These are phyloP conservation scores for Daldinia decipiens DNA, from an alignment of 495 filamentous ascomycete species.

Conservation along the genomic window DNA sequence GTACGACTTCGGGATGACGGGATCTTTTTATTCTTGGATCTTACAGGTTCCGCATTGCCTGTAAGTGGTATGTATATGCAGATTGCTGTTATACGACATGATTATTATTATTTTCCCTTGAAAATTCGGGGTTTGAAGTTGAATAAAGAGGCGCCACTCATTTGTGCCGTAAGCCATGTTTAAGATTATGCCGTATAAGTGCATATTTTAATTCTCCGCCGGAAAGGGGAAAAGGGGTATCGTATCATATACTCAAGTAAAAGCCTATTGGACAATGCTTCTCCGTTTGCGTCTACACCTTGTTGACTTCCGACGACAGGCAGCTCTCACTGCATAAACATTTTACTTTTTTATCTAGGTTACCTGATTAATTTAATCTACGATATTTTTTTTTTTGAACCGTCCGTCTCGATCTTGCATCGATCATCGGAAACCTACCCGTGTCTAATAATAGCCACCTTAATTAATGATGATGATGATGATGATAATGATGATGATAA, in stretches of 20 bases:
- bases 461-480: background rate
- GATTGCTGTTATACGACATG: slow-evolving; percentile 27
- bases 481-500: background rate
- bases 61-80: slow-evolving; percentile 11
- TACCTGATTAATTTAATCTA: slow-evolving; percentile 17
- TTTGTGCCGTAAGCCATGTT: slow-evolving; percentile 12
- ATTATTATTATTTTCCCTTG: slow-evolving; percentile 2
- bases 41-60: slow-evolving; percentile 20
- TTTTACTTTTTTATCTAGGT: slow-evolving; percentile 19
- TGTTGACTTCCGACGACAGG: background rate
- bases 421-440: slow-evolving; percentile 15
- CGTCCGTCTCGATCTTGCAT: slow-evolving; percentile 24
- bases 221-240: slow-evolving; percentile 15
- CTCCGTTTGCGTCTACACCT: background rate
- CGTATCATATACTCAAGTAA: slow-evolving; percentile 2
- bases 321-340: slow-evolving; percentile 7
- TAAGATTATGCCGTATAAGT: slow-evolving; percentile 18
- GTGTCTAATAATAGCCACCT: slow-evolving; percentile 18
- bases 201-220: background rate
- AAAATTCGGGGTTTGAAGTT: slow-evolving; percentile 32
- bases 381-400: background rate
- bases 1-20: slow-evolving; percentile 20
- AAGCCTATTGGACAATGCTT: background rate
- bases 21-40: slow-evolving; percentile 26
- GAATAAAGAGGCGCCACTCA: slow-evolving; percentile 18